Evolutionary conservation across 1,139 yeast species (phyloP), one percentile per base, ranked within the genome.

Genomic region (Debaryomyces coudertii): DNA sequence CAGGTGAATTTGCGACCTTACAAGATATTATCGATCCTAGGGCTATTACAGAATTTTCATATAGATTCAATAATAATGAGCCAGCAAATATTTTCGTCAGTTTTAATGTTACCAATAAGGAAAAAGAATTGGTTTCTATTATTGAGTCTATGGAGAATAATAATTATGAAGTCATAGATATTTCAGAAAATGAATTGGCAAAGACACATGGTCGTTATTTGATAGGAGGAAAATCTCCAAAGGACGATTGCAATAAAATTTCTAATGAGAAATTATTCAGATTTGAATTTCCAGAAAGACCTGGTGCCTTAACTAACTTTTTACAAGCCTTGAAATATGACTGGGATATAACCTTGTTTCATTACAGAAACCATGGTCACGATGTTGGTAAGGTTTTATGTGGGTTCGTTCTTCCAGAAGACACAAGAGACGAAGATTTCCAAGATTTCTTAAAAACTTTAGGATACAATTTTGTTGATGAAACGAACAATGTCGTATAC

Each of bases 241-340:
- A 54, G 12, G 78, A 85, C 0, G 63, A 73, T 20, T 44, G 46
- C 28, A 49, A 48, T 40, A 63, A 65, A 44, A 82, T 85, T 11
- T 73, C 79, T 25, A 77, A 87, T 53, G 99, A 93, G 66, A 82
- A 86, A 57, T 69, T 93, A 39, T 82, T 84, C 56, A 80, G 87
- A 46, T 93, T 93, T 60, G 97, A 90, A 66, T 95, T 93, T 74
- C 99, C 99, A 9, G 99, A 93, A 64, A 84, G 95, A 58, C 98
- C 98, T 1, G 96, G 97, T 36, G 98, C 99, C 0, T 76, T 93
- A 58, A 81, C 86, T 43, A 85, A 80, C 49, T 93, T 93, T 68
- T 77, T 93, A 58, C 79, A 78, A 39, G 79, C 86, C 14, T 69
- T 93, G 60, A 82, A 85, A 59, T 76, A 79, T 30, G 83, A 85